Evolutionary conservation across 768 basidiomycete species (phyloP).

Genomic region (Boletus rufocinnamomeus): DNA sequence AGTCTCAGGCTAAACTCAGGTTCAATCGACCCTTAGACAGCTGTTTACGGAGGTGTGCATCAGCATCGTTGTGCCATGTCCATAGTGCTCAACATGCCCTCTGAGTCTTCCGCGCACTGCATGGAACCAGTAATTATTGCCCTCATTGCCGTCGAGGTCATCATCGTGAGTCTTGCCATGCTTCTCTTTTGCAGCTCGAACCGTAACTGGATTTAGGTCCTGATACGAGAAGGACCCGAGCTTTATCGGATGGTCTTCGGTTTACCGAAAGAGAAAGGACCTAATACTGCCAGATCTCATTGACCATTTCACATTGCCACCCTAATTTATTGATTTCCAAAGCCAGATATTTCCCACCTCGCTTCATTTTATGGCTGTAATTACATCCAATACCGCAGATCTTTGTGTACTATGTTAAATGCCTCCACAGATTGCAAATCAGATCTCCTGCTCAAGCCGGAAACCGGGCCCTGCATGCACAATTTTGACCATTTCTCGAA

Average conservation of each 20-base stretch:
- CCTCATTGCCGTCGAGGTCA: slow-evolving; percentile 93
- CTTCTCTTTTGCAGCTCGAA: neutral
- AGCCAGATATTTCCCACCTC: slow-evolving; percentile 6
- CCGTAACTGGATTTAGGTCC: slow-evolving; percentile 46
- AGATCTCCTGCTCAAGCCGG: neutral
- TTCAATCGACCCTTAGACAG: slow-evolving; percentile 87
- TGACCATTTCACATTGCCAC: neutral
- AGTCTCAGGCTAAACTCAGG: slow-evolving; percentile 42
- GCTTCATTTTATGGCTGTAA: slow-evolving; percentile 5
- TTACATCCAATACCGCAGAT: slow-evolving; percentile 9
- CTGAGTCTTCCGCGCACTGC: slow-evolving; percentile 87
- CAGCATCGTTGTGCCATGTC: neutral
- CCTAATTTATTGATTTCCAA: slow-evolving; percentile 3
- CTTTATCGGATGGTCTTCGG: slow-evolving; percentile 57
- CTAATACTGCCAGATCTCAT: slow-evolving; percentile 1
- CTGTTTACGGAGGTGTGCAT: slow-evolving; percentile 72
- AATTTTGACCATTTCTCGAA: too few relatives aligned
- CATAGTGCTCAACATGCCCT: slow-evolving; percentile 5
- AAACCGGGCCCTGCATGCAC: too few relatives aligned
- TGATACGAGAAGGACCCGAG: slow-evolving; percentile 79
- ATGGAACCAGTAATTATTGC: slow-evolving; percentile 97
- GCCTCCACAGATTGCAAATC: neutral
- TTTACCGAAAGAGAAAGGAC: slow-evolving; percentile 15
- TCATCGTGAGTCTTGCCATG: slow-evolving; percentile 60
- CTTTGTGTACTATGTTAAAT: neutral